Evolutionary conservation across 306 rosid species (phyloP).

Genomic region (Cajanus cajan): DNA sequence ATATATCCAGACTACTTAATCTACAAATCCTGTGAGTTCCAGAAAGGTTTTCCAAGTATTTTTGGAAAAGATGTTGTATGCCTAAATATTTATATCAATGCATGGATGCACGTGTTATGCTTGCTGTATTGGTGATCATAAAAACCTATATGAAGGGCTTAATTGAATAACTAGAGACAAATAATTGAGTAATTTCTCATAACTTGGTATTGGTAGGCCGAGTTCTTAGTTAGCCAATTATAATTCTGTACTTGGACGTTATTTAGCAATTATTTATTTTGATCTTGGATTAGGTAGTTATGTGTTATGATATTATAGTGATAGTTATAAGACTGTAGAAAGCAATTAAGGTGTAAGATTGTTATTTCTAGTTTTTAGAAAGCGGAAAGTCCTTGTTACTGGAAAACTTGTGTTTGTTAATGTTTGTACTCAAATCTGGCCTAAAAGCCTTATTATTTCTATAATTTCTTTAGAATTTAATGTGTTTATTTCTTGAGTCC

Average conservation of each 20-base stretch:
- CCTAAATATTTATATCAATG: not conserved
- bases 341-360: not conserved
- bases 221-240: not conserved
- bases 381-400: not conserved
- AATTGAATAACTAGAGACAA: not conserved
- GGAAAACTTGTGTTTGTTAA: not conserved
- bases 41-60: not conserved
- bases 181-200: not conserved
- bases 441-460: not conserved
- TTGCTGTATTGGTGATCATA: not conserved
- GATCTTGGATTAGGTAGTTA: not conserved
- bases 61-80: not conserved
- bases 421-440: not conserved
- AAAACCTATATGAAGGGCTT: not conserved
- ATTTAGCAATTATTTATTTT: not conserved
- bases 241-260: not conserved
- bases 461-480: not conserved
- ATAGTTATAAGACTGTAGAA: not conserved
- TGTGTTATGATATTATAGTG: not conserved
- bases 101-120: not conserved
- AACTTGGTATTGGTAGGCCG: not conserved
- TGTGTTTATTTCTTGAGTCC: not conserved
- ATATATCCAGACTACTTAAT: conserved; percentile 52
- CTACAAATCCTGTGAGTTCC: conserved; percentile 63
- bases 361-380: not conserved